Evolutionary conservation across 2,329 filamentous ascomycete genomes (phyloP), one percentile per base, ranked within the genome.

Genomic region (Paraconiothyrium sp.): DNA sequence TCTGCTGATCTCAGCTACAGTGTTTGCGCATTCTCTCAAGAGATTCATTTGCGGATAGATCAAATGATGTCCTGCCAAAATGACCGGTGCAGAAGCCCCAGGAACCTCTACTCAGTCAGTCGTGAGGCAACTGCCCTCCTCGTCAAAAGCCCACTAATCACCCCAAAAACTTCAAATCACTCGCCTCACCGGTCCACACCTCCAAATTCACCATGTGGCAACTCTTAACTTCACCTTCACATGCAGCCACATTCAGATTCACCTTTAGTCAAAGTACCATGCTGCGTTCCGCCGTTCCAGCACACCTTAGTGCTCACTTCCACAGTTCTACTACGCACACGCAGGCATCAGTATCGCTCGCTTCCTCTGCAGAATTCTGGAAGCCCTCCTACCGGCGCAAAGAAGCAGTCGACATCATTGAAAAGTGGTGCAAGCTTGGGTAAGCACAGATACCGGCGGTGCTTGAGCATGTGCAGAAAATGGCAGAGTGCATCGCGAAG

Each of bases 211-310:
- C 2, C 39, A 56, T 46, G 54, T 44, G 43, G 44, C 9, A 47
- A 30, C n/a, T 43, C n/a, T 24, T 5, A 49, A 49, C 2, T 4
- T 27, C 2, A 54, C 51, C 14, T 57, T 48, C 30, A 35, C 35
- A 10, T 57, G 55, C 55, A 44, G 55, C 10, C 55, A 57, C 55
- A 43, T 20, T 3, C 32, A 50, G 22, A 32, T 48, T 32, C 32
- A 10, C 44, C n/a, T 57, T 13, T 16, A 10, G 8, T 22, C 30
- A 16, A 32, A 11, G n/a, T 50, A 44, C 20, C 6, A 14, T 2
- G 8, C 30, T 11, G 24, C 55, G 7, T 50, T 13, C 34, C 55
- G 22, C 44, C 32, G 44, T 4, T 39, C n/a, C 13, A 9, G 30
- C 8, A 57, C 54, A 30, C 54, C 5, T 44, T 30, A 9, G 3